Evolutionary conservation across 106 monocot species (phyloP).

Genomic region (Xerophyta viscosa): DNA sequence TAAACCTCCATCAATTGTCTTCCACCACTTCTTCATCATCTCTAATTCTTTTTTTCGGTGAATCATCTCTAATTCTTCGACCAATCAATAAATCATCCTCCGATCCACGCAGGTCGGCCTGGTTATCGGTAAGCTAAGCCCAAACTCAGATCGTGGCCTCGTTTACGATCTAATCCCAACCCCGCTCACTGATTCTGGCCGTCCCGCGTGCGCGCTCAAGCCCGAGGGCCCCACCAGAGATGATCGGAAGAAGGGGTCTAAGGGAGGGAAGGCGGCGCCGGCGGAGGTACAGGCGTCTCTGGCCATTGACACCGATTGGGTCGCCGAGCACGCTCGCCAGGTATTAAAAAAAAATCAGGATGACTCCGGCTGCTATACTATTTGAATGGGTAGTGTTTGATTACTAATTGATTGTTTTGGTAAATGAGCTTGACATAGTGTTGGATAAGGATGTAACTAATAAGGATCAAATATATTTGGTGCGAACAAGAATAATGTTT

Average conservation of each 20-base stretch:
- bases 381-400: too few species aligned
- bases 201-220: conserved; percentile 46
- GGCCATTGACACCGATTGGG: conserved; percentile 73
- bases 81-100: too few species aligned
- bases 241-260: conserved; percentile 51
- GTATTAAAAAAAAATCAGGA: too few species aligned
- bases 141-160: conserved; percentile 41
- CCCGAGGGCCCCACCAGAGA: conserved; percentile 14
- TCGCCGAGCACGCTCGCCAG: conserved; percentile 92
- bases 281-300: conserved; percentile 23
- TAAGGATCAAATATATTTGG: too few species aligned
- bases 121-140: conserved; percentile 52
- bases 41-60: too few species aligned
- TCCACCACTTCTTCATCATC: too few species aligned
- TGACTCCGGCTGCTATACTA: too few species aligned
- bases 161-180: conserved; percentile 80
- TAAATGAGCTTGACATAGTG: too few species aligned
- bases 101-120: conserved; percentile 49
- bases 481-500: too few species aligned
- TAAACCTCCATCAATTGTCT: background rate
- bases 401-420: too few species aligned
- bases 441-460: too few species aligned
- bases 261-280: conserved; percentile 22
- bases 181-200: conserved; percentile 66
- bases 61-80: too few species aligned